A percentile compares a stretch with the other conserved stretches of the same genome.
Evolutionary conservation across 2,329 filamentous ascomycete genomes (phyloP).

Genomic region (Ramularia collo-cygni): DNA sequence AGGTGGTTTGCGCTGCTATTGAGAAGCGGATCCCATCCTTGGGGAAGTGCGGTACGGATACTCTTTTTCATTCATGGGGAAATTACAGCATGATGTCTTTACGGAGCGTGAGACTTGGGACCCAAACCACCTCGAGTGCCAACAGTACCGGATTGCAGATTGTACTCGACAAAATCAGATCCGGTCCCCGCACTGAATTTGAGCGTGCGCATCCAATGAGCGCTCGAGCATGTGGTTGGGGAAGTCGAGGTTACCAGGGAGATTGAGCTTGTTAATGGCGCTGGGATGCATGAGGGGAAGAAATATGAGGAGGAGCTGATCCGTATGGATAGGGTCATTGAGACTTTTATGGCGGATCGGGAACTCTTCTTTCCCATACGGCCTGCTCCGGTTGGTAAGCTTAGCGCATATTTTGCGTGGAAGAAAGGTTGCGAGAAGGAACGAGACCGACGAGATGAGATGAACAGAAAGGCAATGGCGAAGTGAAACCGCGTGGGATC

Average conservation of each 20-base stretch:
- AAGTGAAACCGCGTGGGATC: too few relatives aligned
- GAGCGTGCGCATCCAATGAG: not conserved
- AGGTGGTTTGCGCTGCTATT: constrained; percentile 1
- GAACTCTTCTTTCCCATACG: constrained; percentile 1
- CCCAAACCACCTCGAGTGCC: not conserved
- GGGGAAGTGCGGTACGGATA: not conserved
- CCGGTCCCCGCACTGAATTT: not conserved
- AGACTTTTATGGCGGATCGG: constrained; percentile 8
- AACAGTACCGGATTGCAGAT: constrained; percentile 2
- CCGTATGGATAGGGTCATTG: too few relatives aligned
- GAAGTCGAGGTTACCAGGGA: constrained; percentile 13
- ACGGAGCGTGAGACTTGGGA: constrained; percentile 11
- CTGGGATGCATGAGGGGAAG: not conserved
- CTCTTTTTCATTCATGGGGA: not conserved
- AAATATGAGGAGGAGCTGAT: constrained; percentile 5
- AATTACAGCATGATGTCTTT: constrained; percentile 2
- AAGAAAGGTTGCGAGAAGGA: too few relatives aligned
- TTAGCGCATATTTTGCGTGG: constrained; percentile 15
- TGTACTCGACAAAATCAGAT: constrained; percentile 6
- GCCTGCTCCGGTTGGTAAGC: constrained; percentile 11
- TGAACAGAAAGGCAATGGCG: too few relatives aligned
- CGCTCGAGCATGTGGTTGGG: constrained; percentile 11
- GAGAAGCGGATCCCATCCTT: constrained; percentile 1
- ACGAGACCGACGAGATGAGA: too few relatives aligned
- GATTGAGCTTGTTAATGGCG: not conserved